These are phyloP conservation scores for Colletotrichum theobromicola DNA, from an alignment of 2,329 filamentous ascomycete species.

Conservation along the genomic window DNA sequence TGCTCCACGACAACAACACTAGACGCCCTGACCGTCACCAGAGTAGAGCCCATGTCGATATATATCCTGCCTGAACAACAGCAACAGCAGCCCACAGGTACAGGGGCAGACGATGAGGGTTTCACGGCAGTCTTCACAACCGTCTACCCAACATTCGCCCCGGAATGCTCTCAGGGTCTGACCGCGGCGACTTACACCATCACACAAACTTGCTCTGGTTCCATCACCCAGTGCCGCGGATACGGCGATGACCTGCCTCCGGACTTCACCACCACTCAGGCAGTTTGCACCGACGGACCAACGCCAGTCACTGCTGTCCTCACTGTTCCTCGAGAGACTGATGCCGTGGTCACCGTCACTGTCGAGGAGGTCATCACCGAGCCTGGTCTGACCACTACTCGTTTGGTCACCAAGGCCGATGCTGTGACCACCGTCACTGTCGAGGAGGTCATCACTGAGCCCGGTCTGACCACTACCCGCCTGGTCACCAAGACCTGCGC, in stretches of 20 bases:
- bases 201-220: constrained; percentile 14
- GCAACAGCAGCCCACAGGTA: not conserved
- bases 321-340: not conserved
- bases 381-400: not conserved
- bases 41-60: constrained; percentile 13
- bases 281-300: constrained; percentile 4
- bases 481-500: not conserved
- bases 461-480: not conserved
- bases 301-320: constrained; percentile 10
- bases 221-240: constrained; percentile 7
- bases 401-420: too few species aligned
- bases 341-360: constrained; percentile 4
- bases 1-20: constrained; percentile 11
- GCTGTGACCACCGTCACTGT: not conserved
- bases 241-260: not conserved
- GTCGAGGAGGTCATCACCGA: not conserved
- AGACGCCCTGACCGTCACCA: constrained; percentile 16
- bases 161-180: not conserved
- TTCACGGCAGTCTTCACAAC: constrained; percentile 9
- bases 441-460: not conserved
- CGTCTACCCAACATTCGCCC: constrained; percentile 15
- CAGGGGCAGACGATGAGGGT: not conserved
- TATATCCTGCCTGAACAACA: constrained; percentile 1
- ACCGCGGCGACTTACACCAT: constrained; percentile 15
- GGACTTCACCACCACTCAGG: constrained; percentile 13